Conservation (phyloP, 2,329 filamentous ascomycete genomes). For the Esteya vermicola region DNA sequence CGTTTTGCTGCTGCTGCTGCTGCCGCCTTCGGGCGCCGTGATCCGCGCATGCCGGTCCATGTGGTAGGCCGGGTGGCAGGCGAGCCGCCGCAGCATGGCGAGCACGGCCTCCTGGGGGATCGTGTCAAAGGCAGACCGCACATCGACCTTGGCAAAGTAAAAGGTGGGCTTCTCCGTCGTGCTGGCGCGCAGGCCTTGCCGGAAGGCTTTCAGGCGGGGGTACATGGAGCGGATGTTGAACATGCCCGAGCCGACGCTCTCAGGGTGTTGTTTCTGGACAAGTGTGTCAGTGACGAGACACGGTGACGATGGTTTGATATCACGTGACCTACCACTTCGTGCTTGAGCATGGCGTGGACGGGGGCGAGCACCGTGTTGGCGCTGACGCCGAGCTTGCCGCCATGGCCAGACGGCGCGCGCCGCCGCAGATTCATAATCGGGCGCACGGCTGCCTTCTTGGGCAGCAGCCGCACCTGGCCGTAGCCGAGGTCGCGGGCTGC, state of each 20-base stretch:
- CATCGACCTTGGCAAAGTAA: conserved; percentile 88
- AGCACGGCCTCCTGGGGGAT: conserved; percentile 73
- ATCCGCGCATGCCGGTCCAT: conserved; percentile 65
- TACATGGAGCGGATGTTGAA: conserved; percentile 76
- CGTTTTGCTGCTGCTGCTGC: no score
- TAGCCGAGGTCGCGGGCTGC: conserved; percentile 54
- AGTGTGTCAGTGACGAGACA: neutral
- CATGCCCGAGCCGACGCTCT: conserved; percentile 60
- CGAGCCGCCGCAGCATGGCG: conserved; percentile 45
- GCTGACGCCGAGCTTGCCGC: conserved; percentile 43
- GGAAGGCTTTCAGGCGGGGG: conserved; percentile 56
- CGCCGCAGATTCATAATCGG: conserved; percentile 79
- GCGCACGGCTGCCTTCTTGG: conserved; percentile 62
- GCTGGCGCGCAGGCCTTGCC: conserved; percentile 27
- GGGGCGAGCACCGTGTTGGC: conserved; percentile 54
- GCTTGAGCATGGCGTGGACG: conserved; percentile 60
- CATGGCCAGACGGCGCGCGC: conserved; percentile 35
- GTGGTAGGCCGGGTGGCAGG: conserved; percentile 46
- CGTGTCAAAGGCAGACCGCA: conserved; percentile 85
- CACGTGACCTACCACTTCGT: conserved; percentile 49
- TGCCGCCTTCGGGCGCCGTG: neutral
- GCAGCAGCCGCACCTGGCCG: conserved; percentile 66
- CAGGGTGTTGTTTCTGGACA: conserved; percentile 24
- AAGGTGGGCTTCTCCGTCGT: conserved; percentile 30
- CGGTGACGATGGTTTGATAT: no score